Percentiles rank a stretch among this genome's conserved stretches.
Conservation (phyloP, 768 basidiomycete genomes). For the Steccherinum ochraceum region DNA sequence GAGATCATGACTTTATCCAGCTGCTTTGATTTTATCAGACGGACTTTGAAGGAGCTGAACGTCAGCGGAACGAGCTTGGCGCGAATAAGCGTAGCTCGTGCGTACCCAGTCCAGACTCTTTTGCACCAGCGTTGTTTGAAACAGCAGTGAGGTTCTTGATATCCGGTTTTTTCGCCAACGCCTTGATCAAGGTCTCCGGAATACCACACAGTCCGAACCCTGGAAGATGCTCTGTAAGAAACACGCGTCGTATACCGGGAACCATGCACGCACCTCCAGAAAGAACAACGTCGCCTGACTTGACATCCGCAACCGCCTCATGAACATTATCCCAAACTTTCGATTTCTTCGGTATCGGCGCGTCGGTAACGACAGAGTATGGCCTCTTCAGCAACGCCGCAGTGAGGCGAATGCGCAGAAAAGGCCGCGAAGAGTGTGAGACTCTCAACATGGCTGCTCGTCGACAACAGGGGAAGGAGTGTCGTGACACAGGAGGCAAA, state of each 20-base stretch:
- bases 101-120: conserved; percentile 63
- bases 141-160: conserved; percentile 69
- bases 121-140: conserved; percentile 78
- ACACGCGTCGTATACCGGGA: too few relatives aligned
- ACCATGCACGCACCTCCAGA: conserved; percentile 80
- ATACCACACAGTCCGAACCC: conserved; percentile 87
- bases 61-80: too few relatives aligned
- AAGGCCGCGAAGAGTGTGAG: too few relatives aligned
- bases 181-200: conserved; percentile 83
- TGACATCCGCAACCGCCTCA: conserved; percentile 77
- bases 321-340: conserved; percentile 80
- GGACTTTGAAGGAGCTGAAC: too few relatives aligned
- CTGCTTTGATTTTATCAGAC: conserved; percentile 65
- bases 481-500: too few relatives aligned
- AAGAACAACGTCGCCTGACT: conserved; percentile 71
- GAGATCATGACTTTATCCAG: conserved; percentile 78
- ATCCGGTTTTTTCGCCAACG: conserved; percentile 65
- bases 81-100: too few relatives aligned
- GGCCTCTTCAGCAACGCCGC: too few relatives aligned
- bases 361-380: conserved; percentile 15
- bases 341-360: conserved; percentile 28
- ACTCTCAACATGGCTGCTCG: too few relatives aligned
- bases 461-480: too few relatives aligned
- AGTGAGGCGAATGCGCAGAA: too few relatives aligned
- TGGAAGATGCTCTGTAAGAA: too few relatives aligned